A percentile compares a stretch with the other conserved stretches of the same genome.
These are phyloP conservation scores for Verticillium klebahnii DNA, from an alignment of 2,329 filamentous ascomycete species.

Conservation along the genomic window DNA sequence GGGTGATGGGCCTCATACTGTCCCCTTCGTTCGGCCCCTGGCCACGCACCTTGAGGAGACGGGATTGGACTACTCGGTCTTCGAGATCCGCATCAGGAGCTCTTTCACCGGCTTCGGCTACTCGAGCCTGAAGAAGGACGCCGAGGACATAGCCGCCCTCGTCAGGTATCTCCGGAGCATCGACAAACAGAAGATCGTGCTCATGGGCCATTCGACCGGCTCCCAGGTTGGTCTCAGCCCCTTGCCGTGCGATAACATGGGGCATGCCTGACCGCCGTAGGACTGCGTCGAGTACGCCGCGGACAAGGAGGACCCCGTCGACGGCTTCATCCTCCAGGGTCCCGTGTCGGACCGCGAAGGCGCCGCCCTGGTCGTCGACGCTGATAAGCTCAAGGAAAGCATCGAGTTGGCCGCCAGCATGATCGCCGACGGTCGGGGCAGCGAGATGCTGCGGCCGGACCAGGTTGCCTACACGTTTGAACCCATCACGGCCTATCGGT, in stretches of 20 bases:
- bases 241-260: neutral
- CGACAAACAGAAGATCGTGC: slow-evolving; percentile 45
- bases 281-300: slow-evolving; percentile 53
- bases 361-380: slow-evolving; percentile 38
- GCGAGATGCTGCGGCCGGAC: slow-evolving; percentile 39
- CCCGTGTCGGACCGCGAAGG: slow-evolving; percentile 74
- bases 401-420: slow-evolving; percentile 47
- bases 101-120: slow-evolving; percentile 50
- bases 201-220: slow-evolving; percentile 57
- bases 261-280: slow-evolving; percentile 23
- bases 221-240: slow-evolving; percentile 38
- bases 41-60: slow-evolving; percentile 35
- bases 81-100: slow-evolving; percentile 52
- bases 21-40: slow-evolving; percentile 49
- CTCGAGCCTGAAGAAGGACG: slow-evolving; percentile 45
- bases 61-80: slow-evolving; percentile 45
- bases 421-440: slow-evolving; percentile 49
- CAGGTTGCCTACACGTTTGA: neutral
- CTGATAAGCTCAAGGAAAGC: slow-evolving; percentile 36
- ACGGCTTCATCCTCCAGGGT: slow-evolving; percentile 77
- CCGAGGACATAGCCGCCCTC: slow-evolving; percentile 46
- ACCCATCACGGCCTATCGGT: slow-evolving; percentile 49
- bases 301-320: slow-evolving; percentile 45
- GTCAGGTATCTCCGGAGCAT: slow-evolving; percentile 49
- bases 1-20: slow-evolving; percentile 62